These are phyloP conservation scores for Hypoxylon fragiforme DNA, from an alignment of 495 filamentous ascomycete genomes.

Conservation along the genomic window DNA sequence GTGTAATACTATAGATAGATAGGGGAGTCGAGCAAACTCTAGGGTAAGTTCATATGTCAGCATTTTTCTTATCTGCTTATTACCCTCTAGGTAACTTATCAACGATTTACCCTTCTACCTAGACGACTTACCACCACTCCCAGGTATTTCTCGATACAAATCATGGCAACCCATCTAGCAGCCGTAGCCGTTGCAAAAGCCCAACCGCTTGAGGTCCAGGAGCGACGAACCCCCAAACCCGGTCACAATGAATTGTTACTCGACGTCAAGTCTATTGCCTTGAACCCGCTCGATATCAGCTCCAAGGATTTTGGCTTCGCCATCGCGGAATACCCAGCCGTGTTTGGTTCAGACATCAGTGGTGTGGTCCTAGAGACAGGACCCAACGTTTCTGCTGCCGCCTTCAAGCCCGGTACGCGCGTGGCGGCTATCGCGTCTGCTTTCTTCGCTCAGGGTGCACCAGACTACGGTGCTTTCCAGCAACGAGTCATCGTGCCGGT, in stretches of 20 bases:
- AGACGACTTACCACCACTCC: no score
- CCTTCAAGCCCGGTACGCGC: conserved; percentile 43
- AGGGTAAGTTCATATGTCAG: background rate
- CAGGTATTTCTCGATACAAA: no score
- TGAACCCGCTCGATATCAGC: conserved; percentile 52
- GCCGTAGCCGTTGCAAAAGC: conserved; percentile 43
- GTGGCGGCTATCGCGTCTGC: conserved; percentile 47
- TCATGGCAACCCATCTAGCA: conserved; percentile 44
- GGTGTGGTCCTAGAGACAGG: conserved; percentile 46
- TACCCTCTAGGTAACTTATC: no score
- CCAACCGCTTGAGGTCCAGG: conserved; percentile 38
- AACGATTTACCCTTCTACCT: no score
- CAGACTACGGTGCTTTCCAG: conserved; percentile 50
- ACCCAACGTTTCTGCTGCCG: conserved; percentile 39
- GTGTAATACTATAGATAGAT: background rate
- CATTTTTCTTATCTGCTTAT: no score
- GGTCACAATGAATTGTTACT: conserved; percentile 55
- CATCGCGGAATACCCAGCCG: conserved; percentile 44
- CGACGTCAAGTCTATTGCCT: conserved; percentile 50
- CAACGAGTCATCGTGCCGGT: conserved; percentile 44
- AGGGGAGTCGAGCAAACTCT: background rate
- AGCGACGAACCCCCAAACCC: conserved; percentile 46
- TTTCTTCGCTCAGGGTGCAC: conserved; percentile 32
- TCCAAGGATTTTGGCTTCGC: conserved; percentile 47
- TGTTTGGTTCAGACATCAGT: conserved; percentile 48